Base-by-base conservation (phyloP, 140 eudicot species). In the Ambrosia hybrid region DNA sequence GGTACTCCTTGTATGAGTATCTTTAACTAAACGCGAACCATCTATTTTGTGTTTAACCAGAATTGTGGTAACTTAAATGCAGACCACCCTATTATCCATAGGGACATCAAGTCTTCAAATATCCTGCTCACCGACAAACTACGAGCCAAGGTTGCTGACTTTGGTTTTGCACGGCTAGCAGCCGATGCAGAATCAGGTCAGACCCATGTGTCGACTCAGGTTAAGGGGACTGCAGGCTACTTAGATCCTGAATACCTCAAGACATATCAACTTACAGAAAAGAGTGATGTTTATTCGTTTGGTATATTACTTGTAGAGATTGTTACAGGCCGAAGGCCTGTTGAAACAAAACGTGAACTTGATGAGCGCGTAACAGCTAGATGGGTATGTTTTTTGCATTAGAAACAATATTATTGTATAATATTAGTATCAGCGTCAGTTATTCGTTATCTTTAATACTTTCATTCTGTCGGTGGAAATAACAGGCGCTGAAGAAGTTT, bases 161-260 rank as follows among this genome's bases (percentile, higher is more conserved):
- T 94, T 70, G 99, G 99, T 51, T 90, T 94, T 83, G 95, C 99
- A 2, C 80, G 92, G 74, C 68, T 86, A 76, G 91, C 84, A 30
- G 87, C 89, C 46, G 96, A 86, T 71, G 70, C 49, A 41, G 94
- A 88, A 43, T 76, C 83, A 5, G 99, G 86, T 53, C 88, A 80
- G 17, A 94, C 97, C 64, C 99, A 94, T 78, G 88, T 94, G 36
- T 94, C 97, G 21, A 94, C 99, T 33, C 99, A 94, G 88, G 97
- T 94, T 51, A 94, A 94, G 83, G 99, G 99, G 76, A 94, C 99
- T 6, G 99, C 99, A 6, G 99, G 99, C 55, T 90, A 94, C 81
- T 83, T 94, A 57, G 99, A 94, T 84, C 99, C 99, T 15, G 99
- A 90, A 68, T 94, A 94, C 79, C 87, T 94, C 34, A 81, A 70